Evolutionary conservation across 345 rosid species (phyloP), one percentile per base, ranked within the genome.

Genomic region (Adansonia digitata): DNA sequence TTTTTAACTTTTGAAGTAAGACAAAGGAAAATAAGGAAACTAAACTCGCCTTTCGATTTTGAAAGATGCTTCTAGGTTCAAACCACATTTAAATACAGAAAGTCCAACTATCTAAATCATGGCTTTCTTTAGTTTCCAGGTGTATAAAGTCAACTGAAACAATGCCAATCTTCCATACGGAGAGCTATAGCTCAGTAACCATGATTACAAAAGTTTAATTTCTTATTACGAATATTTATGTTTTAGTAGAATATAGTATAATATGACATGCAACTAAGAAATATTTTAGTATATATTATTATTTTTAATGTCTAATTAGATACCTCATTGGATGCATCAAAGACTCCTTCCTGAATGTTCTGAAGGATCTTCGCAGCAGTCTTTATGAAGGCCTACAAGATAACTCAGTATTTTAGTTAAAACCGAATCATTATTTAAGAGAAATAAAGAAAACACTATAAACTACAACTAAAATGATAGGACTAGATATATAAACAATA

Each of bases 261-360:
- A 43, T 43, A 43, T 43, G 10, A 43, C 2, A 4, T 43, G 48
- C 48, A 43, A 43, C 48, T 12, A 43, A 43, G 3, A 43, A 43
- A 43, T 43, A 43, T 43, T 43, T 43, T 43, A 14, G 48, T 43
- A 43, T 43, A 9, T 43, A 43, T 12, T 43, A 9, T 43, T 31
- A 31, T 12, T 2, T 3, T 13, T 2, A 10, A 43, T 43, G 48
- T 43, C 48, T 43, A 43, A 43, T 43, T 43, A 43, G 11, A 43
- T 85, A 95, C 99, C 97, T 95, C 98, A 61, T 91, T 91, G 71
- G 97, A 89, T 77, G 86, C 93, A 83, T 92, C 97, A 78, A 92
- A 87, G 3, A 91, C 88, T 0, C 98, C 98, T 1, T 92, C 99
- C 78, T 91, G 93, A 65, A 95, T 95, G 69, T 95, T 92, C 82